These are phyloP conservation scores for Xanthoceras sorbifolium DNA, from an alignment of 345 rosid species.

Conservation along the genomic window DNA sequence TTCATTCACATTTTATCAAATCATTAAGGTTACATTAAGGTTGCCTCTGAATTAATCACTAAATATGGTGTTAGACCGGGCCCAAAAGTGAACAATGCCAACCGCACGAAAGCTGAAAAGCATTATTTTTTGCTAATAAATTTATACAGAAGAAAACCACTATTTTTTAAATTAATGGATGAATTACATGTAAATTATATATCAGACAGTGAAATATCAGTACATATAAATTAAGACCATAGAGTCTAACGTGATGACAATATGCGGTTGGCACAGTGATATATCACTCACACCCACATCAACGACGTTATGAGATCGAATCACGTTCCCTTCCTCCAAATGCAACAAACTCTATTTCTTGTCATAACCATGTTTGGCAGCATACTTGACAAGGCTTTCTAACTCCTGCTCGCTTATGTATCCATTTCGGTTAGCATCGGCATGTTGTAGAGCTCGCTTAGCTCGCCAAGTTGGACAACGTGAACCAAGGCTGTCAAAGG, in stretches of 20 bases:
- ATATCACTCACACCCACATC: too few relatives aligned
- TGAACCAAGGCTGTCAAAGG: conserved; percentile 23
- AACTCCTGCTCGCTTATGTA: conserved; percentile 17
- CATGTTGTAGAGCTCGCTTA: conserved; percentile 12
- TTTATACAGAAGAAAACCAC: not conserved
- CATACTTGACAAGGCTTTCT: conserved; percentile 8
- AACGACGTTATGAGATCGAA: too few relatives aligned
- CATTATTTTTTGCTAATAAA: too few relatives aligned
- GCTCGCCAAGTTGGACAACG: conserved; percentile 15
- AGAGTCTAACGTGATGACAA: too few relatives aligned
- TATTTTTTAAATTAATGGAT: not conserved
- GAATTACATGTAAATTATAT: not conserved
- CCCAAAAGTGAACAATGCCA: too few relatives aligned
- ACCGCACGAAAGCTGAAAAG: too few relatives aligned
- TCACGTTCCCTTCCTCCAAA: too few relatives aligned
- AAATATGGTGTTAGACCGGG: too few relatives aligned
- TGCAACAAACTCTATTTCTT: not conserved
- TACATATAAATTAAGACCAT: not conserved
- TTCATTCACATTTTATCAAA: not conserved
- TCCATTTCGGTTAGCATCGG: conserved; percentile 22
- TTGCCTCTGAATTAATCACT: not conserved
- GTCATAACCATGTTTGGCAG: not conserved
- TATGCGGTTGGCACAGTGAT: too few relatives aligned
- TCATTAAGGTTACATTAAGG: not conserved
- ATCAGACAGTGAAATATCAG: not conserved